Evolutionary conservation across 148 eudicot species (phyloP).

Genomic region (Persicaria maculosa): DNA sequence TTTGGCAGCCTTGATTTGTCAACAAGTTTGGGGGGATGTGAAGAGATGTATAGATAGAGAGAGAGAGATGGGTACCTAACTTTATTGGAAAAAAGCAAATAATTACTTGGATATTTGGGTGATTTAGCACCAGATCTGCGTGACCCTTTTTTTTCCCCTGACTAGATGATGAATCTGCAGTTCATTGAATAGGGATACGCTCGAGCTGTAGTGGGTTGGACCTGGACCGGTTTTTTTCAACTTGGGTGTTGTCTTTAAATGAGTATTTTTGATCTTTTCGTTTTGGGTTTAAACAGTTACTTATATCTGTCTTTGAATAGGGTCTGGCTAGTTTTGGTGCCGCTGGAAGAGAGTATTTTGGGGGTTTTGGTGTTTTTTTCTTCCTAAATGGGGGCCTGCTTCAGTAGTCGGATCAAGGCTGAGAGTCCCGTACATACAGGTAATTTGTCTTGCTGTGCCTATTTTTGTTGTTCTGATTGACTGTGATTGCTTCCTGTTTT

Average conservation of each 20-base stretch:
- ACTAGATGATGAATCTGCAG: not conserved
- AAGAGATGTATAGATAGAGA: not conserved
- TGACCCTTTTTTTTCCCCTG: not conserved
- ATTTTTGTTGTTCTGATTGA: not conserved
- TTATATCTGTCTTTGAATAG: not conserved
- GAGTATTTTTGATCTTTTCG: not conserved
- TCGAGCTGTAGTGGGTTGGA: not conserved
- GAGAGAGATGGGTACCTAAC: not conserved
- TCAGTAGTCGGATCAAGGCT: slow-evolving; percentile 34
- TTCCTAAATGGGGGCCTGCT: slow-evolving; percentile 35
- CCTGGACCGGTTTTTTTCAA: slow-evolving; percentile 8
- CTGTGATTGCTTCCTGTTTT: not conserved
- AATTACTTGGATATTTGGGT: not conserved
- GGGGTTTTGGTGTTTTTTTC: slow-evolving; percentile 14
- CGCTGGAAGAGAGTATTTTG: not conserved
- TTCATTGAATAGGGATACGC: not conserved
- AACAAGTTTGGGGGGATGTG: not conserved
- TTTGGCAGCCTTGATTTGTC: not conserved
- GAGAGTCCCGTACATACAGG: slow-evolving; percentile 40
- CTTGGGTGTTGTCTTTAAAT: not conserved
- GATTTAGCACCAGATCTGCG: slow-evolving; percentile 3
- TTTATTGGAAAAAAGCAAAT: not conserved
- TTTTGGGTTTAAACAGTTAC: not conserved
- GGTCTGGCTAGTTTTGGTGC: not conserved
- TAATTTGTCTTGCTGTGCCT: slow-evolving; percentile 2